Percentiles rank a stretch among this genome's conserved stretches.
Evolutionary conservation across 192 early-diverging fungal species (phyloP).

Genomic region (Coemansia sp.): DNA sequence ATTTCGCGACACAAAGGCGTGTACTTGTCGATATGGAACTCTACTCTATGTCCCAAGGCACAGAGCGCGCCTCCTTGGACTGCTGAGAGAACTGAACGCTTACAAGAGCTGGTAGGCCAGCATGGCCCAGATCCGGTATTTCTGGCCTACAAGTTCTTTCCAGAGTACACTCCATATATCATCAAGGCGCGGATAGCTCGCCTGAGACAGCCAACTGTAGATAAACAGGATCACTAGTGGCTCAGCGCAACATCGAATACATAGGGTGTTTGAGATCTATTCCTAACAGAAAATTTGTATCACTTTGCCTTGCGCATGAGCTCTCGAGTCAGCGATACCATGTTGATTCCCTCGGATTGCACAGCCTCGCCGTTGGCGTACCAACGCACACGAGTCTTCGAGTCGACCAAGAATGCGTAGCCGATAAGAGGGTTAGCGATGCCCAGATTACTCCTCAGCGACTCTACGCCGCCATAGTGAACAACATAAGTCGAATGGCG

Average conservation of each 20-base stretch:
- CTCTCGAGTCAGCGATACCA: constrained; percentile 34
- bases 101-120: constrained; percentile 7
- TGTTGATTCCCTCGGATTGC: constrained; percentile 32
- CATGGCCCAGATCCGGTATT: constrained; percentile 48
- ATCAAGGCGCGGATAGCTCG: constrained; percentile 1
- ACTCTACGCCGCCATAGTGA: constrained; percentile 53
- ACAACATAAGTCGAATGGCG: constrained; percentile 35
- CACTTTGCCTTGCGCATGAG: constrained; percentile 31
- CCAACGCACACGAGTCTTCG: constrained; percentile 48
- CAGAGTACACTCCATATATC: constrained; percentile 31
- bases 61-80: constrained; percentile 34
- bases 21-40: constrained; percentile 14
- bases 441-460: constrained; percentile 39
- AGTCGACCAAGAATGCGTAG: constrained; percentile 54
- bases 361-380: constrained; percentile 56
- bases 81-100: not conserved
- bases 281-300: not conserved
- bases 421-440: constrained; percentile 58
- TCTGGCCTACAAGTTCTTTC: constrained; percentile 46
- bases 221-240: too few relatives aligned
- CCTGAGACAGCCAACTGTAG: not conserved
- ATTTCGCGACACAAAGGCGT: not conserved
- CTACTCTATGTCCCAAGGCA: constrained; percentile 26
- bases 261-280: constrained; percentile 4
- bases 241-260: not conserved